Base-by-base conservation (phyloP, 352 stramenopile species). In the Pythium dissimile region DNA sequence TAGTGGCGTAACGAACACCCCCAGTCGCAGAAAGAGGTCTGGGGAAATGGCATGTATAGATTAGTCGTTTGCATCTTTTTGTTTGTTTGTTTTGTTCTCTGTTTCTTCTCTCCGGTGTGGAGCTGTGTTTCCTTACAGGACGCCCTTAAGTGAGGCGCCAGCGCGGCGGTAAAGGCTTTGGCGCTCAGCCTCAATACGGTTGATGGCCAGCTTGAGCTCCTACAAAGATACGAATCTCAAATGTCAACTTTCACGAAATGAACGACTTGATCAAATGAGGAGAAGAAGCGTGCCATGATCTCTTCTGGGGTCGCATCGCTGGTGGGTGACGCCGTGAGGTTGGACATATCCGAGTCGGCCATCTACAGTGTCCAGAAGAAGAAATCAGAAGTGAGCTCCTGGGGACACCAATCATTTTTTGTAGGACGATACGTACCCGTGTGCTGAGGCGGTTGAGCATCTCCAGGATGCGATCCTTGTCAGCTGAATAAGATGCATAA, bases 361-460 rank as follows among this genome's bases (percentile, higher is more conserved):
- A 94, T 87, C 83, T 94, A 58, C 21, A 37, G 6, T 10, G 30
- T 20, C 34, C 23, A 30, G 38, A 0, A 41, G 10, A 35, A 26
- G n/a, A 12, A 31, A 30, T 42, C 2, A 41, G 10, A 35, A 26
- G n/a, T n/a, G 39, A 47, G 23, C 20, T 10, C 11, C n/a, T n/a
- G n/a, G n/a, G n/a, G n/a, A n/a, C n/a, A n/a, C n/a, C n/a, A n/a
- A n/a, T n/a, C n/a, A n/a, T n/a, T n/a, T 52, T 13, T 27, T 3
- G 24, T 1, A 59, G 1, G 37, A 23, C 15, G 10, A 13, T 20
- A 12, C 71, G 41, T 54, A 94, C 84, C 48, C 83, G 81, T 12
- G 82, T 89, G 67, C 81, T 93, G 39, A 94, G 66, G 12, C 85
- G 80, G 51, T 94, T 94, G 62, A 94, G 84, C 80, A 94, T 90